Evolutionary conservation across 2,329 filamentous ascomycete species (phyloP).

Genomic region (Phialemonium atrogriseum): DNA sequence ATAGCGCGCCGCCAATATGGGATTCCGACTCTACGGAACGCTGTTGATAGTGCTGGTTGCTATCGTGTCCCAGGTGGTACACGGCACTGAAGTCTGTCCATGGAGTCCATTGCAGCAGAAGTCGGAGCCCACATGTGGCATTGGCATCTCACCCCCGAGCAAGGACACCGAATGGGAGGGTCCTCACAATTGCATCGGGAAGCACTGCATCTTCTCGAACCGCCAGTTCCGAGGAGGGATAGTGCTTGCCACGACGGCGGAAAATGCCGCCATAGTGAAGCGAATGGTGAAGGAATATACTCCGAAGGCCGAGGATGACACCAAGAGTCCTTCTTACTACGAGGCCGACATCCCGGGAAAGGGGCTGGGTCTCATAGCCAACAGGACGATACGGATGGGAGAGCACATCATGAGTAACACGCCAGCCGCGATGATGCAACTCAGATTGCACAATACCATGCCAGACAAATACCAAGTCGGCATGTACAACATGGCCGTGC

Average conservation of each 20-base stretch:
- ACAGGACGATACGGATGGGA: conserved; percentile 22
- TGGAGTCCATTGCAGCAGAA: too few relatives aligned
- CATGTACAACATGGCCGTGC: conserved; percentile 21
- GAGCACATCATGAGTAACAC: conserved; percentile 24
- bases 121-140: too few relatives aligned
- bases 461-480: conserved; percentile 8
- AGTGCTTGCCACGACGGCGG: conserved; percentile 10
- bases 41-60: too few relatives aligned
- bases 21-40: too few relatives aligned
- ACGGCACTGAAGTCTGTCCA: too few relatives aligned
- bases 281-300: conserved; percentile 3
- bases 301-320: conserved; percentile 4
- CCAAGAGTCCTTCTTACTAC: conserved; percentile 20
- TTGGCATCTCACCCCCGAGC: too few relatives aligned
- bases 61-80: too few relatives aligned
- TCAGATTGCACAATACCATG: conserved; percentile 9
- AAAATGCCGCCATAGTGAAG: conserved; percentile 6
- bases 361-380: conserved; percentile 26
- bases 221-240: conserved; percentile 11
- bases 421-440: conserved; percentile 22
- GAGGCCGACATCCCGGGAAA: conserved; percentile 22
- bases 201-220: conserved; percentile 14
- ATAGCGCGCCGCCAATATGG: too few relatives aligned
- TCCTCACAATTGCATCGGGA: conserved; percentile 10
- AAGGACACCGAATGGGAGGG: too few relatives aligned